phyloP scores from a whole-genome alignment of 306 rosid genomes.

The Trifolium dubium region DNA sequence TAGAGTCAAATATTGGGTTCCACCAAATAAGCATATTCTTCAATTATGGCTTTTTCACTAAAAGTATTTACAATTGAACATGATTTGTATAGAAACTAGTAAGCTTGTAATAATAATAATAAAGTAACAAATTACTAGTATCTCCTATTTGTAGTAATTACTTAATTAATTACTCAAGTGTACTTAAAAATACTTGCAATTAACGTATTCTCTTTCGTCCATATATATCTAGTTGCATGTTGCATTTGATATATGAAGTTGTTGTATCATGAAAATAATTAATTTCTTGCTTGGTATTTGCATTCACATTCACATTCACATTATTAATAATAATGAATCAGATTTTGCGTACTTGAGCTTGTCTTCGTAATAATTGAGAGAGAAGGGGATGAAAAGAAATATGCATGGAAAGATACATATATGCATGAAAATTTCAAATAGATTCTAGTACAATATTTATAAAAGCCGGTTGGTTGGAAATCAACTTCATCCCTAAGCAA shows the following conservation, averaged over 20 bases:
- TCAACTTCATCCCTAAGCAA: conserved; percentile 9
- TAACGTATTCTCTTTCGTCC: conserved; percentile 1
- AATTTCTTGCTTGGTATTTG: not conserved
- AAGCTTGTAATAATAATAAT: not conserved
- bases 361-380: conserved; percentile 6
- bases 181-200: conserved; percentile 11
- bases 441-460: not conserved
- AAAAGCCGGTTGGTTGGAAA: not conserved
- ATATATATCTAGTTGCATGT: not conserved
- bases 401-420: not conserved
- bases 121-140: not conserved
- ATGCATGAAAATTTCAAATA: not conserved
- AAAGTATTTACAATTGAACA: conserved; percentile 4
- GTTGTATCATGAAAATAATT: not conserved
- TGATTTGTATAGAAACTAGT: not conserved
- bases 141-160: not conserved
- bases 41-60: conserved; percentile 30
- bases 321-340: not conserved
- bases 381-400: not conserved
- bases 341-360: not conserved
- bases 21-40: conserved; percentile 33
- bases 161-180: not conserved
- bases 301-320: not conserved
- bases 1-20: conserved; percentile 37
- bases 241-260: conserved; percentile 5